Percentiles rank a stretch among this genome's conserved stretches.
phyloP scores from a whole-genome alignment of 345 rosid genomes.

The Mangifera indica region DNA sequence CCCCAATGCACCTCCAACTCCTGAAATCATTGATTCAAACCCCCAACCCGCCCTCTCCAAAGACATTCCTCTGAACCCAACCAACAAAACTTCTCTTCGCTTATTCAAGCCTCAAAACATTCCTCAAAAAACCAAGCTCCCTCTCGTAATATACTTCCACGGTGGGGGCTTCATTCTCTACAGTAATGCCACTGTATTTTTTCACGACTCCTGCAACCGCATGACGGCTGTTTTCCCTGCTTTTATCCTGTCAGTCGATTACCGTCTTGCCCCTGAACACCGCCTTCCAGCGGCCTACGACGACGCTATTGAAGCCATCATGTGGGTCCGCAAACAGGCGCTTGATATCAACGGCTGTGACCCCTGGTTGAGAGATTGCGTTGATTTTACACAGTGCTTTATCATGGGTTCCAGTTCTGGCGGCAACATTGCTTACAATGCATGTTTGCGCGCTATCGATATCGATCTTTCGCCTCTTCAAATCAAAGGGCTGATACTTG shows the following conservation, averaged over 20 bases:
- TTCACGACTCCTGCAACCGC: slow-evolving; percentile 50
- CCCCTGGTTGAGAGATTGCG: slow-evolving; percentile 61
- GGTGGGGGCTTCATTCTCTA: slow-evolving; percentile 74
- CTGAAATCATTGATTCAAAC: slow-evolving; percentile 21
- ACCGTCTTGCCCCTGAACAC: slow-evolving; percentile 88
- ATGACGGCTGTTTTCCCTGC: slow-evolving; percentile 47
- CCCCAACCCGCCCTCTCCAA: slow-evolving; percentile 42
- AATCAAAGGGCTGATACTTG: slow-evolving; percentile 66
- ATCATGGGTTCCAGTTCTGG: slow-evolving; percentile 79
- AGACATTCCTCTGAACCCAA: slow-evolving; percentile 57
- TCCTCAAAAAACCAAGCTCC: slow-evolving; percentile 49
- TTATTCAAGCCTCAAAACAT: slow-evolving; percentile 47
- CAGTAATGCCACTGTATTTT: slow-evolving; percentile 44
- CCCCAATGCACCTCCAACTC: slow-evolving; percentile 43
- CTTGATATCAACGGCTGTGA: slow-evolving; percentile 38
- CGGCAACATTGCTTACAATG: slow-evolving; percentile 69
- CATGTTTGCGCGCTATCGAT: slow-evolving; percentile 47
- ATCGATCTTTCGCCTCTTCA: slow-evolving; percentile 44
- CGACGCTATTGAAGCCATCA: slow-evolving; percentile 63
- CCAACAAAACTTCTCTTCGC: slow-evolving; percentile 55
- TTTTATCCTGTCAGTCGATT: slow-evolving; percentile 67
- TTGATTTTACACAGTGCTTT: slow-evolving; percentile 54
- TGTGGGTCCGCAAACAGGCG: slow-evolving; percentile 73
- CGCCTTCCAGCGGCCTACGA: slow-evolving; percentile 93
- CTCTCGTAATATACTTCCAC: slow-evolving; percentile 61